Percentiles rank a stretch among this genome's conserved stretches.
These are phyloP conservation scores for Phanerodontia chrysosporium DNA, from an alignment of 768 basidiomycete genomes.

Conservation along the genomic window DNA sequence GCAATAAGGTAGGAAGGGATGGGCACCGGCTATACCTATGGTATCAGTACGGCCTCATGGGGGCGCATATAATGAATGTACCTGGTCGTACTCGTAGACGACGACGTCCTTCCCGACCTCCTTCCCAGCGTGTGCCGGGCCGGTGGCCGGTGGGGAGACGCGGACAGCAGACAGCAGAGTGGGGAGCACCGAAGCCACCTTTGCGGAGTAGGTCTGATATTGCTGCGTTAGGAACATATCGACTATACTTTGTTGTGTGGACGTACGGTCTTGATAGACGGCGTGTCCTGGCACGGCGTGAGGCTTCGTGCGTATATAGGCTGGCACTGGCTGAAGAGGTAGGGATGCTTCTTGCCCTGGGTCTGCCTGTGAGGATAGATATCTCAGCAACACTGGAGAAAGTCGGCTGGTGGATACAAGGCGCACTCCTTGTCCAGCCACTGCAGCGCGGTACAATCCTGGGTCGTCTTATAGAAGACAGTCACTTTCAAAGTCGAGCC, in stretches of 20 bases:
- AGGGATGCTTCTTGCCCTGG: constrained; percentile 79
- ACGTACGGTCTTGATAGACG: constrained; percentile 78
- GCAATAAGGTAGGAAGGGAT: constrained; percentile 94
- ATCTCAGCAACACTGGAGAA: no score
- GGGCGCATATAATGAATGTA: constrained; percentile 19
- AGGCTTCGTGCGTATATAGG: constrained; percentile 85
- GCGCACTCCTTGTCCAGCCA: constrained; percentile 81
- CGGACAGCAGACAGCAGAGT: constrained; percentile 84
- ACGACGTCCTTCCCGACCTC: constrained; percentile 69
- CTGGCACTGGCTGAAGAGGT: constrained; percentile 90
- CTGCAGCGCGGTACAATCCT: constrained; percentile 72
- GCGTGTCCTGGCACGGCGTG: constrained; percentile 83
- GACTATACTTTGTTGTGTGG: no score
- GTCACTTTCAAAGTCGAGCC: constrained; percentile 46
- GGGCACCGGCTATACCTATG: constrained; percentile 57
- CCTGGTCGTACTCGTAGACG: constrained; percentile 76
- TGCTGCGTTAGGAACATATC: no score
- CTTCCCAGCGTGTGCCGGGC: constrained; percentile 70
- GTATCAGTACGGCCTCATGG: not conserved
- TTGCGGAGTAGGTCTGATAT: constrained; percentile 76
- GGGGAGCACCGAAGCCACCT: constrained; percentile 73
- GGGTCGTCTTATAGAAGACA: constrained; percentile 70
- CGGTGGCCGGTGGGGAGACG: constrained; percentile 67
- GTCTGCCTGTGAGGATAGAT: no score
- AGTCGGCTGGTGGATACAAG: not conserved